Evolutionary conservation across 805 yeast species (phyloP), one percentile per base, ranked within the genome.

Genomic region (Scheffersomyces amazonensis): DNA sequence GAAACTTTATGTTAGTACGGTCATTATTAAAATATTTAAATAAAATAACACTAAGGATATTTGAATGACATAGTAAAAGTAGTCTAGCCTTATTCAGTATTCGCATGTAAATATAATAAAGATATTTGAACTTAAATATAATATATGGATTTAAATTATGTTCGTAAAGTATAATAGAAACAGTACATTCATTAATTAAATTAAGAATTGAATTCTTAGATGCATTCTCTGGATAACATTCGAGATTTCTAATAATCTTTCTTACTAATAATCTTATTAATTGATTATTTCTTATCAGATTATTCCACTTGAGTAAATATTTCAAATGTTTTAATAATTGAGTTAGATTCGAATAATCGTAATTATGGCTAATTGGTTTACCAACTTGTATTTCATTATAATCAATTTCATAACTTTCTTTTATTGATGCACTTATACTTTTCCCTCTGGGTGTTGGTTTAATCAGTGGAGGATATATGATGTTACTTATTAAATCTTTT

Each of bases 281-380:
- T 16, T 22, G 27, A 24, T 39, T 29, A 24, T 39, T 32, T 24
- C 35, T 42, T 5, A n/a, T 6, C 42, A 39, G 42, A 32, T 30
- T 32, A 20, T 38, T 34, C 34, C 35, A 30, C 15, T 25, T 32
- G 12, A 42, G 27, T 6, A 36, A 16, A 21, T 31, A 23, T 20
- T 39, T 38, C 3, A 42, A 25, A 9, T 23, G n/a, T 3, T 4
- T 27, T 27, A 27, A 27, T 5, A 27, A 15, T 25, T 15, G 31
- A 18, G 30, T 36, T 31, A 21, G 4, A 27, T 27, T 27, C 3
- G 17, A 15, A 5, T 5, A 15, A 27, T 27, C 7, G 15, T 15
- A 6, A 15, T n/a, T 27, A 27, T 7, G 22, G 22, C 6, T 6
- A 7, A 7, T 20, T 9, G 5, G 17, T 6, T 27, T 5, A 27